Evolutionary conservation across 2,329 filamentous ascomycete genomes (phyloP), one percentile per base, ranked within the genome.

Genomic region (Blastomyces emzantsi): DNA sequence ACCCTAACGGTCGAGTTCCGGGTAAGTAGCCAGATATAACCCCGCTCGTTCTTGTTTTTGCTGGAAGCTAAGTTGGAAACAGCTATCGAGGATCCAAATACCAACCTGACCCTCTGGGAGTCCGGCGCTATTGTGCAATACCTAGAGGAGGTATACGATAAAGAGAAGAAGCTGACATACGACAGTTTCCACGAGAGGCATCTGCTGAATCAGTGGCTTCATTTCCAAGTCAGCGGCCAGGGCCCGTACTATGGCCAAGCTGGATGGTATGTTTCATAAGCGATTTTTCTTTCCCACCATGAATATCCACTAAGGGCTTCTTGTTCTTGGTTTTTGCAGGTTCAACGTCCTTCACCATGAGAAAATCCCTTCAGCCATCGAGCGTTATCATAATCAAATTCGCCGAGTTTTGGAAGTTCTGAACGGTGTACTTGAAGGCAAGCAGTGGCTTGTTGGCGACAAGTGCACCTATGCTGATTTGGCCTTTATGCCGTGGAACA

Each of bases 201-300:
- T 63, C 68, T 71, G 8, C 70, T 71, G 3, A 73, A 73, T 61
- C 76, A 78, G 51, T 79, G 75, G 74, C 70, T 79, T 17, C 73
- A 70, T 65, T 79, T 73, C 67, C 76, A 79, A 67, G 69, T 69
- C n/a, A 71, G 71, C 1, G 76, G 76, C 8, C 78, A 80, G 62
- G 78, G 77, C 3, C 77, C 77, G 2, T 80, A 79, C 65, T 79
- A 72, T 63, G 79, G 78, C 3, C 77, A 79, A 67, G 68, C 69
- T 3, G 70, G 69, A 41, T 57, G 54, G 54, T 57, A 41, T 22
- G 54, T 11, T 19, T 39, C 22, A 11, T 7, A 28, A 15, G 2
- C 47, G 3, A 8, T n/a, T 15, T 25, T 25, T 1, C 47, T 22
- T 13, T 51, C 22, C 22, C 22, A 13, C n/a, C n/a, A 4, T 51